Percentiles rank a stretch among this genome's conserved stretches.
Evolutionary conservation across 106 monocot genomes (phyloP).

Genomic region (Dendrobium nobile): DNA sequence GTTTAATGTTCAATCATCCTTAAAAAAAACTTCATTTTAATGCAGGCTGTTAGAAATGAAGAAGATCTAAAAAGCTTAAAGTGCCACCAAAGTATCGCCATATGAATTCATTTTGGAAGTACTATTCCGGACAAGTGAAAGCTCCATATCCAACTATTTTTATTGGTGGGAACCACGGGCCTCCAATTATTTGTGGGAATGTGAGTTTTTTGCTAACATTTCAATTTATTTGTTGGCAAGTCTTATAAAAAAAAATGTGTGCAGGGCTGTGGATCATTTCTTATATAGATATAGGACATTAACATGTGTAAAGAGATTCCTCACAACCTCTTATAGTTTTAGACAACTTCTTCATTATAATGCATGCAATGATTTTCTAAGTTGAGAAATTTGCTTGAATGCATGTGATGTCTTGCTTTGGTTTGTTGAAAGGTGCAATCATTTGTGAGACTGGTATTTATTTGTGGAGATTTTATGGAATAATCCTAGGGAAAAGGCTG

Average conservation of each 20-base stretch:
- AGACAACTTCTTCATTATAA: background rate
- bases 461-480: background rate
- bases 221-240: background rate
- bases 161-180: constrained; percentile 94
- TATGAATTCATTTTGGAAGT: constrained; percentile 95
- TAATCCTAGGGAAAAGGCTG: background rate
- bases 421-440: background rate
- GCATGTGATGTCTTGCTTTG: background rate
- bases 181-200: constrained; percentile 92
- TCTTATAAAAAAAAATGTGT: background rate
- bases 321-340: background rate
- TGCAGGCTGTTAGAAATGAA: constrained; percentile 84
- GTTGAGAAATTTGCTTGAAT: background rate
- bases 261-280: background rate
- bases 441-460: background rate
- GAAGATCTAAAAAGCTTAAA: constrained; percentile 75
- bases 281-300: background rate
- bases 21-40: background rate
- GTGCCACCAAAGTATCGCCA: constrained; percentile 63
- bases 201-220: constrained; percentile 41
- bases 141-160: constrained; percentile 93
- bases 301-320: background rate
- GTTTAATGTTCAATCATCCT: background rate
- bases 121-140: constrained; percentile 77
- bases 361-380: background rate